Evolutionary conservation across 345 rosid genomes (phyloP), one percentile per base, ranked within the genome.

Genomic region (Zanthoxylum bungeanum): DNA sequence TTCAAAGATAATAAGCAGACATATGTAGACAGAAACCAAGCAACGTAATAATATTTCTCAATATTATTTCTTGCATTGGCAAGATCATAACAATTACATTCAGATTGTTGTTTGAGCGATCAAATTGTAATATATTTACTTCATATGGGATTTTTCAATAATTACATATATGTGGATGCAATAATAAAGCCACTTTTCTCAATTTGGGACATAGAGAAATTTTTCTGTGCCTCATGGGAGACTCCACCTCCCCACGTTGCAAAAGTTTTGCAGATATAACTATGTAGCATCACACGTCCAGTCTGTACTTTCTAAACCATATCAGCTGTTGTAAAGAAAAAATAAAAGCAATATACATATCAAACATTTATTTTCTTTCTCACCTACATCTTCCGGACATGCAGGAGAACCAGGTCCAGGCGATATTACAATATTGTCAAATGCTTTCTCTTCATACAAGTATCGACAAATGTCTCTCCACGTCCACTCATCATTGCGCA

Each of bases 361-460:
- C 1, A 40, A 40, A 21, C 7, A 31, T 25, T 56, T 55, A 44
- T 10, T 25, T n/a, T 19, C 67, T 64, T 79, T 25, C 69, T 67
- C 78, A 94, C 98, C 98, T 73, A 94, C 84, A 87, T 92, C 98
- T 53, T 83, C 76, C 4, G 97, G 82, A 64, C 96, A 85, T 58
- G 88, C 66, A 1, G 99, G 98, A 52, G 97, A 87, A 73, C 99
- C 99, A 80, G 99, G 99, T 73, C 98, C 98, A 72, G 99, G 99
- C 47, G 98, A 94, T 71, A 92, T 89, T 34, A 94, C 99, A 67
- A 90, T 79, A 79, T 92, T 94, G 77, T 94, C 97, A 11, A 92
- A 94, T 64, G 90, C 86, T 64, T 73, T 80, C 58, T 90, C 91
- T 80, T 86, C 87, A 75, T 83, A 89, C 71, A 92, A 74, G 79